These are phyloP conservation scores for Didymella segeticola DNA, from an alignment of 2,329 filamentous ascomycete species.

Conservation along the genomic window DNA sequence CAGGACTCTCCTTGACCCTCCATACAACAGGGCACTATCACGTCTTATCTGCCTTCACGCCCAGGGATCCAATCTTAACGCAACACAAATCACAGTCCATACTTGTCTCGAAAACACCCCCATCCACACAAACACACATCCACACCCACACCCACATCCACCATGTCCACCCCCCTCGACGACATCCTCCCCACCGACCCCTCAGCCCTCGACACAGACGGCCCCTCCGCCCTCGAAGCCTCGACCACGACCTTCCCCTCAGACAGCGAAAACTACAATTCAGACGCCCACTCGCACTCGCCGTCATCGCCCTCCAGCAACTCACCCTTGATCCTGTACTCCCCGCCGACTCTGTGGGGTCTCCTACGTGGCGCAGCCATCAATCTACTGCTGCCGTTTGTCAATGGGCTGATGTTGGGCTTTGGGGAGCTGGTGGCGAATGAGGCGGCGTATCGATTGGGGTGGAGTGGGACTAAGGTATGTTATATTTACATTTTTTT, in stretches of 20 bases:
- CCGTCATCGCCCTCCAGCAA: constrained; percentile 67
- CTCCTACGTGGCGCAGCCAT: constrained; percentile 88
- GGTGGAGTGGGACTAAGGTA: constrained; percentile 95
- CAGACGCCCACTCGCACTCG: constrained; percentile 63
- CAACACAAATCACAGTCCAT: neutral
- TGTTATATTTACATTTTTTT: constrained; percentile 28
- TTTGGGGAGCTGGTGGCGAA: constrained; percentile 97
- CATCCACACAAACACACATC: neutral
- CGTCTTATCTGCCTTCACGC: neutral
- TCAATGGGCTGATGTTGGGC: constrained; percentile 98
- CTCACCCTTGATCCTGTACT: constrained; percentile 81
- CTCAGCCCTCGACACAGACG: constrained; percentile 69
- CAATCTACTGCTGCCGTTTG: constrained; percentile 92
- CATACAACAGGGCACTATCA: neutral
- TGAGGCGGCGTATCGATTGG: constrained; percentile 89
- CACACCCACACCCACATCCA: constrained; percentile 1
- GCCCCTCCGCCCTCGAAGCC: constrained; percentile 63
- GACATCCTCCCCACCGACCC: constrained; percentile 8
- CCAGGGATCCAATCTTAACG: neutral
- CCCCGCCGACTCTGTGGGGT: constrained; percentile 85
- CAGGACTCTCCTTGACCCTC: neutral
- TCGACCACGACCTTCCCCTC: constrained; percentile 69
- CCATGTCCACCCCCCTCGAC: constrained; percentile 58
- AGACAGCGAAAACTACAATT: constrained; percentile 83
- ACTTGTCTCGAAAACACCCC: neutral